Evolutionary conservation across 176 grass and related monocot genomes (phyloP).

Genomic region (Cocos nucifera): DNA sequence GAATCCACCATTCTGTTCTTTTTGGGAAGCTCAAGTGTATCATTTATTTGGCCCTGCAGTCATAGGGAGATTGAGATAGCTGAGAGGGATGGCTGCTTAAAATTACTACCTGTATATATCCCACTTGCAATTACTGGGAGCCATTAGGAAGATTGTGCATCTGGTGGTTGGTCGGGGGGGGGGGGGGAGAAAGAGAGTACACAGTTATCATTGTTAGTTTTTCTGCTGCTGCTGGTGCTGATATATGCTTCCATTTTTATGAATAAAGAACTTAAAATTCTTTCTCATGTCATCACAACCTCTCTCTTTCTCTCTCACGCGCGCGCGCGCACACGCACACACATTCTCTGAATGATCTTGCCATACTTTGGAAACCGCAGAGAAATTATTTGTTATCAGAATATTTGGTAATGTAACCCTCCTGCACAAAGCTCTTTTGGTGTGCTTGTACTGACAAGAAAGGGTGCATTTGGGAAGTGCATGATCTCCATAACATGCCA

Average conservation of each 20-base stretch:
- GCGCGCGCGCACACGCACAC: no score
- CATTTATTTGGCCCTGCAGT: conserved; percentile 23
- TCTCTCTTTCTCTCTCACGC: conserved; percentile 4
- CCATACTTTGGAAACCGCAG: no score
- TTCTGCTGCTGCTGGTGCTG: conserved; percentile 44
- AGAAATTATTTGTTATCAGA: no score
- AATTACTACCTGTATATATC: conserved; percentile 61
- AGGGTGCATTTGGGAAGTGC: no score
- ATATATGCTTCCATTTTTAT: conserved; percentile 58
- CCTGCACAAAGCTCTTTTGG: no score
- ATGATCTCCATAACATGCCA: no score
- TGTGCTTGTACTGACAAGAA: no score
- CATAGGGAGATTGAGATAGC: conserved; percentile 11
- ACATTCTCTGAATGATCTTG: neutral
- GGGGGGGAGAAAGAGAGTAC: conserved; percentile 7
- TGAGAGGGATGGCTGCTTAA: conserved; percentile 8
- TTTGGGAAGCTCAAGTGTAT: neutral
- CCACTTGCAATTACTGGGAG: conserved; percentile 37
- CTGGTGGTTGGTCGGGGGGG: conserved; percentile 17
- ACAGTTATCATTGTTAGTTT: conserved; percentile 26
- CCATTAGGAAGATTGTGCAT: conserved; percentile 40
- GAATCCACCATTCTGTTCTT: neutral
- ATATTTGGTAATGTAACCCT: no score
- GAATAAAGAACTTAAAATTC: conserved; percentile 39
- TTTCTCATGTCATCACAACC: conserved; percentile 18